Evolutionary conservation across 1,284 basidiomycete species (phyloP).

Genomic region (Leccinum angustisporum): DNA sequence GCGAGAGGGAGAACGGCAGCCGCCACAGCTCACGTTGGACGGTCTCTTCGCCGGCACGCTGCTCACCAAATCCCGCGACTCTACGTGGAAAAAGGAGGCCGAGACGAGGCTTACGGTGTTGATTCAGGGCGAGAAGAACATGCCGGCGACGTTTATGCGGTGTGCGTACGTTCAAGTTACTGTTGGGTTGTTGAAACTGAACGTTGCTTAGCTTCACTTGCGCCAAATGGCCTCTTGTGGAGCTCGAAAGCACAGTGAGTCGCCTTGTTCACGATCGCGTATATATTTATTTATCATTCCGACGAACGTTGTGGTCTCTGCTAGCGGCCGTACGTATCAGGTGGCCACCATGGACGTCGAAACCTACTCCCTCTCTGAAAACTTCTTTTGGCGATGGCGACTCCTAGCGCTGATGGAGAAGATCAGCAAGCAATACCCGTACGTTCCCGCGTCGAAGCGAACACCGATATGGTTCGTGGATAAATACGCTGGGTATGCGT

Average conservation of each 20-base stretch:
- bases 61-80: conserved; percentile 20
- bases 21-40: conserved; percentile 35
- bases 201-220: conserved; percentile 6
- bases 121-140: conserved; percentile 43
- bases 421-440: conserved; percentile 35
- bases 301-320: conserved; percentile 1
- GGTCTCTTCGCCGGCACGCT: conserved; percentile 33
- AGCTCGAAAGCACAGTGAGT: conserved; percentile 31
- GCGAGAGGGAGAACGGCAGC: conserved; percentile 23
- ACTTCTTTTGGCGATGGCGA: conserved; percentile 46
- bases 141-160: conserved; percentile 44
- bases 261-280: neutral
- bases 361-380: conserved; percentile 44
- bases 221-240: conserved; percentile 28
- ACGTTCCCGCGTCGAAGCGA: conserved; percentile 36
- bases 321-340: conserved; percentile 39
- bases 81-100: conserved; percentile 18
- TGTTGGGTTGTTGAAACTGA: neutral
- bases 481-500: conserved; percentile 32
- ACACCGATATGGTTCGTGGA: conserved; percentile 52
- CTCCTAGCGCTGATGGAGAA: conserved; percentile 40
- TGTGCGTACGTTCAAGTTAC: conserved; percentile 33
- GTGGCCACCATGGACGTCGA: conserved; percentile 44
- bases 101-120: conserved; percentile 36
- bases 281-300: neutral